Percentiles rank a stretch among this genome's conserved stretches.
Evolutionary conservation across 148 eudicot genomes (phyloP).

Genomic region (Heliamphora exappendiculata): DNA sequence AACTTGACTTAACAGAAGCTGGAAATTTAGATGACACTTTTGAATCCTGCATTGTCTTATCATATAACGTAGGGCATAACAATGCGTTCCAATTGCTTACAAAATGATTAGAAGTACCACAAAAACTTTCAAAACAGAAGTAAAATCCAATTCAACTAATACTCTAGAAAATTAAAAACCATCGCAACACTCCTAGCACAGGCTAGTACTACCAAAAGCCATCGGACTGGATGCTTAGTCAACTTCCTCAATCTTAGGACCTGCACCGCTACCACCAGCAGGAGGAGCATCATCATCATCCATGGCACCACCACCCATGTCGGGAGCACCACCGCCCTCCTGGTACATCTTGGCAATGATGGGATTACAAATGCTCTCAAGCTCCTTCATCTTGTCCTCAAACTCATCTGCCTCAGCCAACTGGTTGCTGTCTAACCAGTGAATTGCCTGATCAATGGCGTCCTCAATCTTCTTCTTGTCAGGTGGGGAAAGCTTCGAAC

Average conservation of each 20-base stretch:
- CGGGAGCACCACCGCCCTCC: background rate
- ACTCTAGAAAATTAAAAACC: too few species aligned
- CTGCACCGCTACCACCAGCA: background rate
- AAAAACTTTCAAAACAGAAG: too few species aligned
- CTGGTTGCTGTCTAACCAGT: slow-evolving; percentile 6
- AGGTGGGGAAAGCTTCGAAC: background rate
- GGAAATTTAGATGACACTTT: too few species aligned
- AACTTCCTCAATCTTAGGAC: background rate
- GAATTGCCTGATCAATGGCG: background rate
- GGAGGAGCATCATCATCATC: background rate
- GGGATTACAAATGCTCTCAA: background rate
- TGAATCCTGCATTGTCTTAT: too few species aligned
- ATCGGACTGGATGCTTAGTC: background rate
- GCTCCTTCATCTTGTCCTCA: background rate
- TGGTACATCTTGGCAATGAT: background rate
- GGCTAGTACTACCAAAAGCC: too few species aligned
- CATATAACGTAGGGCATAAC: too few species aligned
- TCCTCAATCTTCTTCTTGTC: background rate
- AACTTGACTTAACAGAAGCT: too few species aligned
- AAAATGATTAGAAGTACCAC: too few species aligned
- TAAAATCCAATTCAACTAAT: too few species aligned
- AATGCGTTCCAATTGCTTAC: too few species aligned
- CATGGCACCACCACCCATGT: background rate
- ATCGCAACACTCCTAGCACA: too few species aligned
- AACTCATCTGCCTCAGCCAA: background rate